phyloP scores from a whole-genome alignment of 2,329 filamentous ascomycete species.

The Fusarium proliferatum region DNA sequence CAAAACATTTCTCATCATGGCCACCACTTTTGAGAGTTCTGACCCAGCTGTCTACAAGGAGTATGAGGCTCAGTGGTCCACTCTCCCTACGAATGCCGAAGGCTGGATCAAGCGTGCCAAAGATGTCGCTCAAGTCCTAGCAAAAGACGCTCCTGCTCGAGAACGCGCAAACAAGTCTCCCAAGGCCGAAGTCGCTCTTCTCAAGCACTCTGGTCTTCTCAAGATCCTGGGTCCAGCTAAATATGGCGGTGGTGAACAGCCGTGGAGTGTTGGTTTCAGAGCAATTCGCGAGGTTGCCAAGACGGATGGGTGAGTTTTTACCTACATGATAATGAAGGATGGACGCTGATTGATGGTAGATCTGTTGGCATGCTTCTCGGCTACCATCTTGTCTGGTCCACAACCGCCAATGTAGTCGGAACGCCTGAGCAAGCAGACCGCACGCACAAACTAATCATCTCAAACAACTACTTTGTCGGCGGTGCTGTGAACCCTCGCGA shows the following conservation, averaged over 20 bases:
- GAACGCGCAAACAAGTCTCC: constrained; percentile 56
- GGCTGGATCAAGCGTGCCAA: constrained; percentile 52
- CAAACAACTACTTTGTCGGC: constrained; percentile 74
- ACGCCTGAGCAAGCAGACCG: constrained; percentile 65
- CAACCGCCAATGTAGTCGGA: constrained; percentile 14
- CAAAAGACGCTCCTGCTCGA: constrained; percentile 38
- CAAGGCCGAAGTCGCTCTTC: constrained; percentile 52
- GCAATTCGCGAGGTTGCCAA: constrained; percentile 72
- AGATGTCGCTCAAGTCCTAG: not conserved
- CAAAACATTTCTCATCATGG: not conserved
- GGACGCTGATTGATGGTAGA: constrained; percentile 36
- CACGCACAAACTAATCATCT: constrained; percentile 65
- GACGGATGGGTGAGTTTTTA: constrained; percentile 64
- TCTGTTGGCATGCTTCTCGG: constrained; percentile 69
- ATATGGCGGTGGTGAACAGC: constrained; percentile 57
- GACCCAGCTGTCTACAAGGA: constrained; percentile 54
- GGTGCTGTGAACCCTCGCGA: constrained; percentile 75
- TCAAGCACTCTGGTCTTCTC: constrained; percentile 55
- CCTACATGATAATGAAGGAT: fast-evolving
- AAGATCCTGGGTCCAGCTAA: constrained; percentile 54
- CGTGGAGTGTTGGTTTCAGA: constrained; percentile 65
- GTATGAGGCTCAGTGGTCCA: constrained; percentile 51
- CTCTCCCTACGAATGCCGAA: constrained; percentile 45
- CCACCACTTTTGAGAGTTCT: constrained; percentile 34
- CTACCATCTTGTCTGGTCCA: constrained; percentile 18